Percentiles rank a stretch among this genome's conserved stretches.
These are phyloP conservation scores for Teratosphaeria zuluensis DNA, from an alignment of 2,329 filamentous ascomycete genomes.

Conservation along the genomic window DNA sequence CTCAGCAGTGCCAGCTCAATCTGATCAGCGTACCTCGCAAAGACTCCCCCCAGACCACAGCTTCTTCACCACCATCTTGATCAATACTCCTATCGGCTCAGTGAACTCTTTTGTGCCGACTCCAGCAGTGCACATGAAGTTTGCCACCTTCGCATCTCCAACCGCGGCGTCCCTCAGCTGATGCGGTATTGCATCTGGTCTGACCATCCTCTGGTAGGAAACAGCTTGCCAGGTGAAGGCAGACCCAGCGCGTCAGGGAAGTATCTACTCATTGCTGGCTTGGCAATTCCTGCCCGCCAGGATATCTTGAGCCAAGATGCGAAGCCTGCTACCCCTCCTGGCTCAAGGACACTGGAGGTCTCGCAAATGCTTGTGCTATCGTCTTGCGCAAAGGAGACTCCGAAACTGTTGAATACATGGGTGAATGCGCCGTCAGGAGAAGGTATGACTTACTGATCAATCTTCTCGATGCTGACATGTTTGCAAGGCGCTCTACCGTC, in stretches of 20 bases:
- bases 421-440: background rate
- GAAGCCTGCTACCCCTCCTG: background rate
- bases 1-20: background rate
- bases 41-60: no score
- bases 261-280: background rate
- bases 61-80: no score
- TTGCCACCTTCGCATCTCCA: background rate
- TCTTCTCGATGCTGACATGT: background rate
- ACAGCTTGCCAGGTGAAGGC: background rate
- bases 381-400: background rate
- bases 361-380: background rate
- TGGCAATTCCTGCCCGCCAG: background rate
- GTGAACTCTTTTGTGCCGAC: background rate
- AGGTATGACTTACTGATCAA: background rate
- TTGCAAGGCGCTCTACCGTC: background rate
- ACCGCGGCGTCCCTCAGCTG: background rate
- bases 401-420: background rate
- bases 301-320: background rate
- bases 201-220: background rate
- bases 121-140: background rate
- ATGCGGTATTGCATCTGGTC: background rate
- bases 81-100: no score
- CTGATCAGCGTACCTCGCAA: no score
- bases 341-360: background rate
- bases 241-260: background rate